Evolutionary conservation across 2,329 filamentous ascomycete genomes (phyloP).

Genomic region (Fusarium oxysporum): DNA sequence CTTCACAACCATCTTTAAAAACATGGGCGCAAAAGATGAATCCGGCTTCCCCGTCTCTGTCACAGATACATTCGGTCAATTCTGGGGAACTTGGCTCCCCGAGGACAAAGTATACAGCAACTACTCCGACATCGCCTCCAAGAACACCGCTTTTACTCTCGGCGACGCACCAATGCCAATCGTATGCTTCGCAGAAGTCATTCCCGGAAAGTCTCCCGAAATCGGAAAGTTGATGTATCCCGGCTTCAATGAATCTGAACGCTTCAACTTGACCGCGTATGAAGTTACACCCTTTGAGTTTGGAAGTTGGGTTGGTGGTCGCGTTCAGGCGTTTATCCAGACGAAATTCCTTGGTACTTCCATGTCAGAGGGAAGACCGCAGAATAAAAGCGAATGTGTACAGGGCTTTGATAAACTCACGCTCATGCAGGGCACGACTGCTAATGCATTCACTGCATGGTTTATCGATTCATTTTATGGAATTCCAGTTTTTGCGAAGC

Average conservation of each 20-base stretch:
- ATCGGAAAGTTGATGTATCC: slow-evolving; percentile 47
- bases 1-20: slow-evolving; percentile 36
- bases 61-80: slow-evolving; percentile 44
- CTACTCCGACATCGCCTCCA: slow-evolving; percentile 41
- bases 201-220: slow-evolving; percentile 44
- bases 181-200: slow-evolving; percentile 43
- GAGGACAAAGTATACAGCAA: slow-evolving; percentile 28
- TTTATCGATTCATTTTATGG: slow-evolving; percentile 45
- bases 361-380: slow-evolving; percentile 41
- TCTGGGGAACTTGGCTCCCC: slow-evolving; percentile 44
- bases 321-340: slow-evolving; percentile 46
- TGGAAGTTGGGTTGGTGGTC: slow-evolving; percentile 47
- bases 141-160: slow-evolving; percentile 19
- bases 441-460: slow-evolving; percentile 44
- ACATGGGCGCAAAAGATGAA: slow-evolving; percentile 39
- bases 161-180: slow-evolving; percentile 48
- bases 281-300: slow-evolving; percentile 51
- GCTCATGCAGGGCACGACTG: slow-evolving; percentile 48
- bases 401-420: slow-evolving; percentile 48
- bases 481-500: slow-evolving; percentile 42
- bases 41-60: slow-evolving; percentile 43
- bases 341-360: slow-evolving; percentile 46
- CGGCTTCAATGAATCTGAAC: slow-evolving; percentile 40
- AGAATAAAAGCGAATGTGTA: slow-evolving; percentile 46
- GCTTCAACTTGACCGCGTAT: slow-evolving; percentile 48